phyloP scores from a whole-genome alignment of 768 basidiomycete species.

The Boletus fagicola region DNA sequence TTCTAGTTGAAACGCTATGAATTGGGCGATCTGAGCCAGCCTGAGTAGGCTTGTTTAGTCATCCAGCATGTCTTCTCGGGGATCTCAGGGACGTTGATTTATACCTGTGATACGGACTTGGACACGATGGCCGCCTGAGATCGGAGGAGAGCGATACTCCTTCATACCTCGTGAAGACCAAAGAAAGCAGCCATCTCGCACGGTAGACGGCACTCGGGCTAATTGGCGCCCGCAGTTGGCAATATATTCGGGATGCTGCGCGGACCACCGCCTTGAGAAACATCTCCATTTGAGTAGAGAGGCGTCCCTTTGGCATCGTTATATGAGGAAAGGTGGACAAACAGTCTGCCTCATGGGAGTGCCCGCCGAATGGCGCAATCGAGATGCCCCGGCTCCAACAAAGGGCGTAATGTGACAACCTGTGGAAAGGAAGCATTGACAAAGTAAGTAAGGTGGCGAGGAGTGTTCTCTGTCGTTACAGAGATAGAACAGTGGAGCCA shows the following conservation, averaged over 20 bases:
- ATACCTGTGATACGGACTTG: not conserved
- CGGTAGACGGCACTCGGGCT: no score
- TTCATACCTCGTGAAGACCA: not conserved
- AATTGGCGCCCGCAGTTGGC: not conserved
- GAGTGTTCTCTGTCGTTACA: not conserved
- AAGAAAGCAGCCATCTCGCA: not conserved
- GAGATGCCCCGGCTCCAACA: not conserved
- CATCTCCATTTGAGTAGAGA: not conserved
- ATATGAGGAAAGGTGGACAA: not conserved
- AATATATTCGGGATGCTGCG: not conserved
- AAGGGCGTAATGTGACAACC: not conserved
- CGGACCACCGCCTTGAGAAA: not conserved
- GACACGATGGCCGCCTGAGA: not conserved
- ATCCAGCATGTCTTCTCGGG: not conserved
- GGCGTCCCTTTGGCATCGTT: no score
- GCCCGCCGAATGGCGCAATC: not conserved
- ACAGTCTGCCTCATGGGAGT: not conserved
- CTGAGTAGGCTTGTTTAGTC: not conserved
- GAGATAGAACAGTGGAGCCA: not conserved
- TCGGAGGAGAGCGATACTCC: not conserved
- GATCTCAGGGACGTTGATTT: not conserved
- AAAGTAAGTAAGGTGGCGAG: not conserved
- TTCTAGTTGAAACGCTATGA: not conserved
- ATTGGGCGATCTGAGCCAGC: not conserved
- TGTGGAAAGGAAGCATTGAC: not conserved